These are phyloP conservation scores for Gamsiella multidivaricata DNA, from an alignment of 192 early-diverging fungal genomes.

Conservation along the genomic window DNA sequence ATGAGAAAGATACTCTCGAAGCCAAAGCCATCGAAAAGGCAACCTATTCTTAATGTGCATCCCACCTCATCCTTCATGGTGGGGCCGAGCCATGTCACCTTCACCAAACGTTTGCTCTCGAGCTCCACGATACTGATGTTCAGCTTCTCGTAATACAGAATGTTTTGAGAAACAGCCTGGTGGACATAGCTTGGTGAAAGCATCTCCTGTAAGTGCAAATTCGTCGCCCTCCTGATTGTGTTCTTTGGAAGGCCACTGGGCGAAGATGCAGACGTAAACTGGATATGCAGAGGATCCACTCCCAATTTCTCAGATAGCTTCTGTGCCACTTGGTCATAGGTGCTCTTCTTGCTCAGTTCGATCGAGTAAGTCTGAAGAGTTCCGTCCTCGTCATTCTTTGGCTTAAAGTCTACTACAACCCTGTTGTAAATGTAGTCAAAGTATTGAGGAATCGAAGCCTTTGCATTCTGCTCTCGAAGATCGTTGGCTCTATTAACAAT, in stretches of 20 bases:
- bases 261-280: slow-evolving; percentile 65
- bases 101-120: slow-evolving; percentile 80
- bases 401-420: slow-evolving; percentile 79
- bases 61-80: slow-evolving; percentile 73
- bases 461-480: slow-evolving; percentile 50
- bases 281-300: slow-evolving; percentile 79
- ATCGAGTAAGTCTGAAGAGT: slow-evolving; percentile 58
- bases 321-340: slow-evolving; percentile 74
- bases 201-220: slow-evolving; percentile 56
- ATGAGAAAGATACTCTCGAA: neutral
- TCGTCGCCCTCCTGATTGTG: slow-evolving; percentile 45
- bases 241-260: slow-evolving; percentile 40
- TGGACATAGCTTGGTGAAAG: slow-evolving; percentile 34
- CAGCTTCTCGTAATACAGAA: slow-evolving; percentile 87
- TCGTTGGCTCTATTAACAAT: slow-evolving; percentile 37
- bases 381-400: slow-evolving; percentile 57
- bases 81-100: slow-evolving; percentile 76
- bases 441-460: slow-evolving; percentile 72
- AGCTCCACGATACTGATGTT: slow-evolving; percentile 86
- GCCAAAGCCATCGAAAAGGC: no score
- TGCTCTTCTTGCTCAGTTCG: slow-evolving; percentile 73
- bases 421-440: slow-evolving; percentile 83
- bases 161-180: slow-evolving; percentile 32
- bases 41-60: neutral
- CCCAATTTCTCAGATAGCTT: slow-evolving; percentile 72